Evolutionary conservation across 208 protist genomes (phyloP).

Genomic region (Trypanosoma platydactyli): DNA sequence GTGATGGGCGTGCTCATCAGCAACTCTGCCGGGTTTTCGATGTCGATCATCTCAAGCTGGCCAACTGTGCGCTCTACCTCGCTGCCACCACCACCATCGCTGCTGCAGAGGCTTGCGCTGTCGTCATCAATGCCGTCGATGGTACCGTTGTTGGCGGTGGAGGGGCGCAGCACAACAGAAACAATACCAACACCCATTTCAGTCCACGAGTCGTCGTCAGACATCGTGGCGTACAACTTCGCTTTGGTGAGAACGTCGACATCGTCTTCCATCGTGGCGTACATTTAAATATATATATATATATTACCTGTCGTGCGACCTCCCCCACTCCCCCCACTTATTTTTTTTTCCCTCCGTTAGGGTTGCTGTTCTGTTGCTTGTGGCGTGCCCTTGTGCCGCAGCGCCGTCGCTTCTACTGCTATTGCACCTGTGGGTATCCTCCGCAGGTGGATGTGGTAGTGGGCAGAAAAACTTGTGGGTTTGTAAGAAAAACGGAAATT

Average conservation of each 20-base stretch:
- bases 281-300: no score
- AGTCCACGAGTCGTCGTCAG: slow-evolving; percentile 49
- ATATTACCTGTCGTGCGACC: no score
- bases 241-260: slow-evolving; percentile 65
- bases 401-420: slow-evolving; percentile 1
- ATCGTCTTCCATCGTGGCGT: slow-evolving; percentile 4
- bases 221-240: slow-evolving; percentile 64
- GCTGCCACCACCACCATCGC: slow-evolving; percentile 21
- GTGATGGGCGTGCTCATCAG: slow-evolving; percentile 64
- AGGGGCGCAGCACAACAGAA: slow-evolving; percentile 23
- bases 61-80: slow-evolving; percentile 29
- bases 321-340: no score
- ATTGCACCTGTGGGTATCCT: background rate
- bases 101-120: slow-evolving; percentile 2
- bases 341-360: no score
- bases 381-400: background rate
- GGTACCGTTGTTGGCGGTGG: slow-evolving; percentile 2
- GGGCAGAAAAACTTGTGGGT: no score
- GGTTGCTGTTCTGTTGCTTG: background rate
- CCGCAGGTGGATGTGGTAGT: background rate
- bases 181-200: slow-evolving; percentile 74
- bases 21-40: slow-evolving; percentile 57
- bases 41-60: slow-evolving; percentile 48
- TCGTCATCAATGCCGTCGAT: slow-evolving; percentile 22
- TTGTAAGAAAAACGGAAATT: no score